Evolutionary conservation across 768 basidiomycete species (phyloP).

Genomic region (Naganishia randhawae): DNA sequence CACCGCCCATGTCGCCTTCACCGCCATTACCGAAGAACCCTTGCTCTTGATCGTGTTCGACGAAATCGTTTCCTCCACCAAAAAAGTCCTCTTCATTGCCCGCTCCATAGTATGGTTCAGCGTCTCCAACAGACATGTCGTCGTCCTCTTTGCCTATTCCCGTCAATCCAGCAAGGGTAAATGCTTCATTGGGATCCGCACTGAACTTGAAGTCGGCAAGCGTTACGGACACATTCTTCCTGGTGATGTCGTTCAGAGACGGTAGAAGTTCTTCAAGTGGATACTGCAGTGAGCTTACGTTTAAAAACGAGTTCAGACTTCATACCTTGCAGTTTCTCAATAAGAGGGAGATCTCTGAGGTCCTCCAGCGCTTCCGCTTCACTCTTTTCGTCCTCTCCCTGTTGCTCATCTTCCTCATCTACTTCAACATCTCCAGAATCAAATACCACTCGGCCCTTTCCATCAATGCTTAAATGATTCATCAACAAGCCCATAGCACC

Average conservation of each 20-base stretch:
- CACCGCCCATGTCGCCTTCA: conserved; percentile 52
- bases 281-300: conserved; percentile 22
- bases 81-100: conserved; percentile 24
- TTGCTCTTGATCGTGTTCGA: conserved; percentile 10
- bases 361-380: conserved; percentile 56
- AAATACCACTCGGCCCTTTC: conserved; percentile 83
- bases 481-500: conserved; percentile 92
- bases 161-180: conserved; percentile 57
- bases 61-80: conserved; percentile 12
- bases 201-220: conserved; percentile 78
- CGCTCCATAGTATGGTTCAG: conserved; percentile 1
- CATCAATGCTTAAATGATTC: conserved; percentile 89
- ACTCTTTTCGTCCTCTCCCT: conserved; percentile 57
- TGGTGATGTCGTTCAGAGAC: conserved; percentile 61
- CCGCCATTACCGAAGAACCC: conserved; percentile 41
- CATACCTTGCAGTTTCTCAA: conserved; percentile 45
- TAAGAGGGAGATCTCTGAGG: conserved; percentile 59
- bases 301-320: conserved; percentile 50
- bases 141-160: conserved; percentile 29
- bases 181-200: conserved; percentile 58
- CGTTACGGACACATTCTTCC: conserved; percentile 74
- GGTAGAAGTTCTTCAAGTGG: conserved; percentile 67
- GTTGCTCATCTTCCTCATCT: conserved; percentile 59
- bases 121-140: conserved; percentile 28
- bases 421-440: conserved; percentile 81